Conservation (phyloP, 2,329 filamentous ascomycete genomes). For the Talaromyces atroroseus region DNA sequence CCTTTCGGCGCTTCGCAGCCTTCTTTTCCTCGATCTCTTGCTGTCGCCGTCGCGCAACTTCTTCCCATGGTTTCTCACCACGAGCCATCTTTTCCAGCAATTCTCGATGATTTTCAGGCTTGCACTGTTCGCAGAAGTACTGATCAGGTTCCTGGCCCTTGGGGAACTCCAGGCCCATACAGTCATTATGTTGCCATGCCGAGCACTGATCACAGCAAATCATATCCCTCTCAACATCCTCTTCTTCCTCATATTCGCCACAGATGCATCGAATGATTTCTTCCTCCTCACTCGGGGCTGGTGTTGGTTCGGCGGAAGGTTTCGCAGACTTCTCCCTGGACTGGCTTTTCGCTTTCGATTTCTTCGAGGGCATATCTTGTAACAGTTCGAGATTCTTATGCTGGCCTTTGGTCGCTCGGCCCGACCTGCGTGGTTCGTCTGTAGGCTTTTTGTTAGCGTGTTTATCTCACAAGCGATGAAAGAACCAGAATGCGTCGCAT, state of each 20-base stretch:
- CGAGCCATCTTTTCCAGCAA: slow-evolving; percentile 70
- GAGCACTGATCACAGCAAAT: slow-evolving; percentile 90
- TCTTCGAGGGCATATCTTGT: slow-evolving; percentile 53
- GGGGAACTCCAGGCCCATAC: slow-evolving; percentile 77
- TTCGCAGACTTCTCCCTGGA: slow-evolving; percentile 43
- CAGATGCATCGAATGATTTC: slow-evolving; percentile 91
- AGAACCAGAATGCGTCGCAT: background rate
- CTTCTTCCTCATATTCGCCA: slow-evolving; percentile 77
- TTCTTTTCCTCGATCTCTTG: slow-evolving; percentile 55
- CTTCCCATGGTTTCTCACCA: slow-evolving; percentile 85
- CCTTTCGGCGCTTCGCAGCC: slow-evolving; percentile 55
- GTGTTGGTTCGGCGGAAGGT: slow-evolving; percentile 42
- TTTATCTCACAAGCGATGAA: slow-evolving; percentile 13
- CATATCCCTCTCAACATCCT: slow-evolving; percentile 84
- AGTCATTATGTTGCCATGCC: slow-evolving; percentile 97
- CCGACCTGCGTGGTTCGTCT: slow-evolving; percentile 88
- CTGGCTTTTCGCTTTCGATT: slow-evolving; percentile 44
- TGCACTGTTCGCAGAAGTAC: slow-evolving; percentile 91
- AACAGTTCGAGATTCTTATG: slow-evolving; percentile 78
- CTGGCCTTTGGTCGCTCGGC: slow-evolving; percentile 93
- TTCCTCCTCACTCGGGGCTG: slow-evolving; percentile 45
- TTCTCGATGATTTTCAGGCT: slow-evolving; percentile 74
- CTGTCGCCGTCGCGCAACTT: slow-evolving; percentile 57
- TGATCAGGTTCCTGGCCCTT: slow-evolving; percentile 69
- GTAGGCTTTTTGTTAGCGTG: slow-evolving; percentile 28